phyloP scores from a whole-genome alignment of 768 basidiomycete genomes.

The Chiua virens region DNA sequence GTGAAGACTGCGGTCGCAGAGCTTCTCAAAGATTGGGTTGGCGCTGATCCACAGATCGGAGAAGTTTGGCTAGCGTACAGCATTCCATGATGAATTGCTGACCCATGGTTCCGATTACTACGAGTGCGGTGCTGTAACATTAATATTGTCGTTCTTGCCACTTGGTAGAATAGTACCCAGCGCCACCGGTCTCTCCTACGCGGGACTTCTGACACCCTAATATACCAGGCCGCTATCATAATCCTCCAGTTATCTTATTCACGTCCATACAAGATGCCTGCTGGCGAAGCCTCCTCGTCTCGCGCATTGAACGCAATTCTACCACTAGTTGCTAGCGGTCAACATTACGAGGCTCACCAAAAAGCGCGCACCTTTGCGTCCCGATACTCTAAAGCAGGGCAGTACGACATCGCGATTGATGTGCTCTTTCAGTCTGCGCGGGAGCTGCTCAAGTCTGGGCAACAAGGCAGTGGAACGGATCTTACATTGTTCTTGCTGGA shows the following conservation, averaged over 20 bases:
- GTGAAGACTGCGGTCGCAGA: slow-evolving; percentile 64
- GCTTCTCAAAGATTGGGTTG: slow-evolving; percentile 68
- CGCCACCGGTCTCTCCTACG: slow-evolving; percentile 7
- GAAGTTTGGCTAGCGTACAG: slow-evolving; percentile 82
- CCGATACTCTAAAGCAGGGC: slow-evolving; percentile 75
- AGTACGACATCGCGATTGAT: slow-evolving; percentile 86
- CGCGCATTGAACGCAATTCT: slow-evolving; percentile 75
- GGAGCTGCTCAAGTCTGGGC: slow-evolving; percentile 84
- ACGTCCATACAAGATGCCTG: slow-evolving; percentile 24
- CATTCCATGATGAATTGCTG: slow-evolving; percentile 49
- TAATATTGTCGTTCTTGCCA: neutral
- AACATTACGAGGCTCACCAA: slow-evolving; percentile 91
- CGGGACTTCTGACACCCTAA: slow-evolving; percentile 25
- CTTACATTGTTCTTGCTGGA: slow-evolving; percentile 77
- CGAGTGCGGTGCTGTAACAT: slow-evolving; percentile 2
- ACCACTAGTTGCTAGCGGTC: slow-evolving; percentile 67
- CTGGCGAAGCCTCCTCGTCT: slow-evolving; percentile 44
- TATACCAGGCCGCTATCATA: neutral
- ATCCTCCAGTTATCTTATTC: neutral
- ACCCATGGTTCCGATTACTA: neutral
- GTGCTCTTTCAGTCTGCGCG: slow-evolving; percentile 89
- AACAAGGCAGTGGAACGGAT: slow-evolving; percentile 90
- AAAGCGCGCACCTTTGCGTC: slow-evolving; percentile 95
- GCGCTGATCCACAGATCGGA: slow-evolving; percentile 52
- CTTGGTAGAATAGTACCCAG: neutral